Percentiles rank a stretch among this genome's conserved stretches.
phyloP scores from a whole-genome alignment of 2,329 filamentous ascomycete species.

The Pseudocercospora eumusae region DNA sequence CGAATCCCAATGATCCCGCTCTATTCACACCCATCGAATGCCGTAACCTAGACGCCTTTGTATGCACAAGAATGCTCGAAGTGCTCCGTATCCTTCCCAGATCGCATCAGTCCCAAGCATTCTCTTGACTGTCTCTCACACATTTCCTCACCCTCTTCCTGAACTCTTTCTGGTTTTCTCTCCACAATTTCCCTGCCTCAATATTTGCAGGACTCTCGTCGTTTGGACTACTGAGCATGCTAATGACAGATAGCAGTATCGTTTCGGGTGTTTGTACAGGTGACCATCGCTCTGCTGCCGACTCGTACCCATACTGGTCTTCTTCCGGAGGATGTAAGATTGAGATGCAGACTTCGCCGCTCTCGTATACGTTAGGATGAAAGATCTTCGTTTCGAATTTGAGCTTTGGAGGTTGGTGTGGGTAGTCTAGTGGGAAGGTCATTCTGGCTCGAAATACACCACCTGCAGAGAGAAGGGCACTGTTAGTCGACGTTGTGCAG shows the following conservation, averaged over 20 bases:
- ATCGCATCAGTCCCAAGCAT: conserved; percentile 38
- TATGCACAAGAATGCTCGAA: background rate
- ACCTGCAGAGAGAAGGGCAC: conserved; percentile 55
- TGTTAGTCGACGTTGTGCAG: background rate
- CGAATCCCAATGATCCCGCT: background rate
- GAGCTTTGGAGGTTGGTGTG: conserved; percentile 82
- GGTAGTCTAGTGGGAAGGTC: conserved; percentile 81
- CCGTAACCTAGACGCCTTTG: background rate
- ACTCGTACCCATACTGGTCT: conserved; percentile 91
- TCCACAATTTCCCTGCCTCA: conserved; percentile 84
- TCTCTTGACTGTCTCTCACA: conserved; percentile 76
- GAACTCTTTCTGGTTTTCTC: conserved; percentile 78
- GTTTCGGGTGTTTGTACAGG: conserved; percentile 95
- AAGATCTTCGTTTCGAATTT: conserved; percentile 85
- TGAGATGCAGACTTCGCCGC: conserved; percentile 90
- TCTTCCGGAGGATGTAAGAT: conserved; percentile 95
- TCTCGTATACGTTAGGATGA: conserved; percentile 89
- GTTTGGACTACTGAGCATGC: conserved; percentile 87
- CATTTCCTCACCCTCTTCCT: conserved; percentile 74
- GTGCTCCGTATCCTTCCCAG: conserved; percentile 10
- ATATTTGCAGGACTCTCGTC: conserved; percentile 95
- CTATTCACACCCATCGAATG: background rate
- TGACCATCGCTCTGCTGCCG: conserved; percentile 85
- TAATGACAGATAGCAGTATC: conserved; percentile 88
- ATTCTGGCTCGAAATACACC: conserved; percentile 88